Conservation (phyloP, 2,329 filamentous ascomycete species). For the Anisogramma anomala region DNA sequence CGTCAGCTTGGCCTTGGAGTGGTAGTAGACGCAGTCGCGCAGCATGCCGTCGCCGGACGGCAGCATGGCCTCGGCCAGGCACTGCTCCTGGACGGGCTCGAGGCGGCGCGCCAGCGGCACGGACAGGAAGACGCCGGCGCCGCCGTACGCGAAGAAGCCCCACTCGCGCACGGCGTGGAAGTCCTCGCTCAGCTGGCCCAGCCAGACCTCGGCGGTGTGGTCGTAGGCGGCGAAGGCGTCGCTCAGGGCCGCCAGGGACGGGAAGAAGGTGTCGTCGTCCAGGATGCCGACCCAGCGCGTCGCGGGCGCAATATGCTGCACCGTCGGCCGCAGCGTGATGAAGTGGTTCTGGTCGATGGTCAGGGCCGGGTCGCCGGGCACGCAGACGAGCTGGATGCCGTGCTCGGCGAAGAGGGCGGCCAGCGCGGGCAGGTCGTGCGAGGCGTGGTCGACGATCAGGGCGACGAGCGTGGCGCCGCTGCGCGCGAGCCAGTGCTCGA, state of each 20-base stretch:
- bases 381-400: conserved; percentile 20
- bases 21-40: conserved; percentile 43
- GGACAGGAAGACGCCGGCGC: conserved; percentile 48
- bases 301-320: conserved; percentile 29
- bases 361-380: conserved; percentile 21
- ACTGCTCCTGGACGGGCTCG: conserved; percentile 35
- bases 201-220: conserved; percentile 36
- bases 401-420: conserved; percentile 21
- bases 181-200: conserved; percentile 48
- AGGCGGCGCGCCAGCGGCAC: conserved; percentile 38
- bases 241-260: conserved; percentile 38
- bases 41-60: conserved; percentile 43
- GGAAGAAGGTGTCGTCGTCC: conserved; percentile 55
- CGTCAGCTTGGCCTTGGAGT: conserved; percentile 43
- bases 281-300: conserved; percentile 46
- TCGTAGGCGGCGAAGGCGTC: conserved; percentile 37
- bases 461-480: conserved; percentile 41
- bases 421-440: conserved; percentile 20
- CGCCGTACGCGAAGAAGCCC: conserved; percentile 50
- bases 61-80: conserved; percentile 26
- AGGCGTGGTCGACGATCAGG: conserved; percentile 32
- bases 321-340: conserved; percentile 39
- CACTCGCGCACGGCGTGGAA: conserved; percentile 36
- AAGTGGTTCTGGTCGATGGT: conserved; percentile 46
- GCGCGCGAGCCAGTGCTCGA: conserved; percentile 44